Evolutionary conservation across 768 basidiomycete species (phyloP).

Genomic region (Trametes sanguinea): DNA sequence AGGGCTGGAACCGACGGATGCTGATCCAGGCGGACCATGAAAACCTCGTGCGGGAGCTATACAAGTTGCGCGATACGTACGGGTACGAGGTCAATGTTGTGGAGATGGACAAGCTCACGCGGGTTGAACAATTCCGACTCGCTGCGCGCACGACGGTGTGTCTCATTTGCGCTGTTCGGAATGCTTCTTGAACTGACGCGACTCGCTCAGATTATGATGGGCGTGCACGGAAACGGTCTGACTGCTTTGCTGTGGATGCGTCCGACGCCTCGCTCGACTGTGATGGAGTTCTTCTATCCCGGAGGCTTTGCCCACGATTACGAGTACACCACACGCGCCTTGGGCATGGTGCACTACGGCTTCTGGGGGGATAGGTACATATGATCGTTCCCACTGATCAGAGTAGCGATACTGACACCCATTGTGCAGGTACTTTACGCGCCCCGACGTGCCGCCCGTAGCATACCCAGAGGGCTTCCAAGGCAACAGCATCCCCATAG

Average conservation of each 20-base stretch:
- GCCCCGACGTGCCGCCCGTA: conserved; percentile 66
- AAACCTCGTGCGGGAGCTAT: conserved; percentile 70
- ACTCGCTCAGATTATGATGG: conserved; percentile 81
- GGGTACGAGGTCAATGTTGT: conserved; percentile 91
- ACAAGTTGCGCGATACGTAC: conserved; percentile 65
- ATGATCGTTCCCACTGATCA: background rate
- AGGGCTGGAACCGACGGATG: conserved; percentile 87
- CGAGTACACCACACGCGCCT: conserved; percentile 74
- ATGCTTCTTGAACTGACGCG: conserved; percentile 1
- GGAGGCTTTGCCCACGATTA: conserved; percentile 87
- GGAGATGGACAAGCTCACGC: conserved; percentile 76
- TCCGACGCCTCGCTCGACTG: conserved; percentile 75
- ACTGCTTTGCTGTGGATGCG: conserved; percentile 94
- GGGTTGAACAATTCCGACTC: conserved; percentile 77
- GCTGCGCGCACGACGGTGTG: conserved; percentile 85
- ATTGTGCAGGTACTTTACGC: conserved; percentile 64
- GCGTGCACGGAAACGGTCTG: conserved; percentile 90
- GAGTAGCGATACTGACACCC: background rate
- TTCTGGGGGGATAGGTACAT: conserved; percentile 78
- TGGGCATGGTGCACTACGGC: conserved; percentile 83
- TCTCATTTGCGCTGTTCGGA: background rate
- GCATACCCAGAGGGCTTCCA: conserved; percentile 88
- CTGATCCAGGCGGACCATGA: conserved; percentile 77
- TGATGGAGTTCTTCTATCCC: conserved; percentile 91
- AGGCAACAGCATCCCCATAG: conserved; percentile 82